Evolutionary conservation across 176 grass and related monocot genomes (phyloP).

Genomic region (Microstegium vimineum): DNA sequence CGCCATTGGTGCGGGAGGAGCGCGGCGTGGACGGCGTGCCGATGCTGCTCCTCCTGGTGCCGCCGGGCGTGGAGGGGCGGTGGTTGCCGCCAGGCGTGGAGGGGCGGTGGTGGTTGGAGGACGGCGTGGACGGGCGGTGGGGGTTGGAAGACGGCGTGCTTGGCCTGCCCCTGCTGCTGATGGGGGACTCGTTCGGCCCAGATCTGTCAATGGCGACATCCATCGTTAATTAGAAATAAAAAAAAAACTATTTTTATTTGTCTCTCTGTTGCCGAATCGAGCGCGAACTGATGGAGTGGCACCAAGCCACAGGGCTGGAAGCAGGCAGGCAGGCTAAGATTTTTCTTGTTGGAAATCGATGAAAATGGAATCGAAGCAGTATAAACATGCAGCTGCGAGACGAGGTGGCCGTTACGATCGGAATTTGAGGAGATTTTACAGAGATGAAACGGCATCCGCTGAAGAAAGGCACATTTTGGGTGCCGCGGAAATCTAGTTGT

Average conservation of each 20-base stretch:
- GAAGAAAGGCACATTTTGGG: not conserved
- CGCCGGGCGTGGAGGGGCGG: conserved; percentile 40
- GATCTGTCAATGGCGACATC: conserved; percentile 55
- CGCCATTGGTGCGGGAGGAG: conserved; percentile 39
- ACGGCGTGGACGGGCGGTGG: conserved; percentile 48
- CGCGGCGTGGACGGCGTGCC: conserved; percentile 44
- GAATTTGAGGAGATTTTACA: not conserved
- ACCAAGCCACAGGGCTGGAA: not conserved
- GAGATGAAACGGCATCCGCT: not conserved
- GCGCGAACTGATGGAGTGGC: not conserved
- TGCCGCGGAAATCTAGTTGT: not conserved
- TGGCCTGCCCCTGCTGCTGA: conserved; percentile 57
- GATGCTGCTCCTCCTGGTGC: not conserved
- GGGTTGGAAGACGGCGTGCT: conserved; percentile 54
- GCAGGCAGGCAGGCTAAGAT: rapidly evolving
- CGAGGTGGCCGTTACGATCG: not conserved
- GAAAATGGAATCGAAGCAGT: not conserved
- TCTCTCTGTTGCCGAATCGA: no score
- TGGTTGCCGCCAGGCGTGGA: conserved; percentile 48
- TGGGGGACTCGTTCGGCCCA: conserved; percentile 73
- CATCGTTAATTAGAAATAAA: not conserved
- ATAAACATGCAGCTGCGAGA: not conserved
- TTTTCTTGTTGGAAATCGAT: not conserved
- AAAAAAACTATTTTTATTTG: no score
- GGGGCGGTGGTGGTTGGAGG: conserved; percentile 33